These are phyloP conservation scores for Fusarium napiforme DNA, from an alignment of 2,329 filamentous ascomycete genomes.

Conservation along the genomic window DNA sequence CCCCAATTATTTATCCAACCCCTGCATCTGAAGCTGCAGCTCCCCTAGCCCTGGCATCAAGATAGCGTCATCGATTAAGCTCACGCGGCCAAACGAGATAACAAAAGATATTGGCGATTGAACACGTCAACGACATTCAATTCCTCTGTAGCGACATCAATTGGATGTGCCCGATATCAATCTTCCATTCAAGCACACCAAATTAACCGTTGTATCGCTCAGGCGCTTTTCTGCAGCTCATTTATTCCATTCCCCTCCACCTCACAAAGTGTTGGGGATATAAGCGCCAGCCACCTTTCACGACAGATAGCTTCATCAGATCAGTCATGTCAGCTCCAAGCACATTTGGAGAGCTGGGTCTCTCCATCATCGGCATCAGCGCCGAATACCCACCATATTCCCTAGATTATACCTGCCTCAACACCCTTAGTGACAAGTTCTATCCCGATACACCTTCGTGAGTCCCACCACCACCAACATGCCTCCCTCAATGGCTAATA, in stretches of 20 bases:
- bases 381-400: slow-evolving; percentile 69
- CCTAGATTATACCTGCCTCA: slow-evolving; percentile 62
- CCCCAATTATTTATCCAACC: slow-evolving; percentile 19
- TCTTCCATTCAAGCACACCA: background rate
- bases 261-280: slow-evolving; percentile 32
- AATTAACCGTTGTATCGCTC: background rate
- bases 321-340: slow-evolving; percentile 55
- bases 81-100: slow-evolving; percentile 15
- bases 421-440: slow-evolving; percentile 64
- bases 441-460: slow-evolving; percentile 70
- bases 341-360: slow-evolving; percentile 62
- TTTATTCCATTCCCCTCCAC: slow-evolving; percentile 8
- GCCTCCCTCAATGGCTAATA: background rate
- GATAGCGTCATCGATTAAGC: slow-evolving; percentile 39
- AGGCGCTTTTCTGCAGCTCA: background rate
- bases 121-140: slow-evolving; percentile 24
- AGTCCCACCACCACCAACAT: slow-evolving; percentile 39
- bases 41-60: slow-evolving; percentile 24
- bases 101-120: slow-evolving; percentile 6
- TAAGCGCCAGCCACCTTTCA: slow-evolving; percentile 9
- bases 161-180: slow-evolving; percentile 1
- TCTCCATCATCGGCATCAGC: slow-evolving; percentile 70
- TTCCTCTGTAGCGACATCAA: slow-evolving; percentile 3
- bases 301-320: slow-evolving; percentile 5
- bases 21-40: slow-evolving; percentile 28